Evolutionary conservation across 257 asterid species (phyloP).

Genomic region (Haberlea rhodopensis): DNA sequence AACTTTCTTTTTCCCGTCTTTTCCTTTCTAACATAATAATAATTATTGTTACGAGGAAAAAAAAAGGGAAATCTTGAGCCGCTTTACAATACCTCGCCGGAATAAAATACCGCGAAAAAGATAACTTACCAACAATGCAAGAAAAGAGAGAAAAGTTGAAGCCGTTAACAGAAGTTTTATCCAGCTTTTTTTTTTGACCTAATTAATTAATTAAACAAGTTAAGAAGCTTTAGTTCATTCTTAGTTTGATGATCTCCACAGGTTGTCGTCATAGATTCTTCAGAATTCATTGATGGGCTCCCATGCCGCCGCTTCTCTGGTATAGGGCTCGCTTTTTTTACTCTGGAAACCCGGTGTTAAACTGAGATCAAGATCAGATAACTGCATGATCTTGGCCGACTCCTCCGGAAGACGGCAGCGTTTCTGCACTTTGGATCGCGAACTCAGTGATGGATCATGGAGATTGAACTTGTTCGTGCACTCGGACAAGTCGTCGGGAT

Average conservation of each 20-base stretch:
- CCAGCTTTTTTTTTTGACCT: background rate
- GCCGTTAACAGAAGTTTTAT: conserved; percentile 4
- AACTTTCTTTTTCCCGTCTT: conserved; percentile 50
- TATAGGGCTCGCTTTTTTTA: conserved; percentile 14
- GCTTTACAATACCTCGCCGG: conserved; percentile 42
- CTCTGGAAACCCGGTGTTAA: no score
- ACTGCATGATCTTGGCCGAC: no score
- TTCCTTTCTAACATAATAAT: no score
- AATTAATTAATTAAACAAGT: conserved; percentile 44
- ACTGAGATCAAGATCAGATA: no score
- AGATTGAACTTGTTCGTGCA: conserved; percentile 38
- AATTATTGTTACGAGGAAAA: no score
- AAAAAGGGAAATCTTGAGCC: conserved; percentile 53
- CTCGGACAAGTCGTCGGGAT: conserved; percentile 42
- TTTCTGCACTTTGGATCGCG: conserved; percentile 25
- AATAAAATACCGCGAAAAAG: conserved; percentile 25
- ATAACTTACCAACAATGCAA: conserved; percentile 1
- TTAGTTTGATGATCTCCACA: no score
- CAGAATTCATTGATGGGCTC: conserved; percentile 58
- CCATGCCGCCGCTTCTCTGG: conserved; percentile 39
- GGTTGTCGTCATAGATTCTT: no score
- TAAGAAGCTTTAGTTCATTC: conserved; percentile 50
- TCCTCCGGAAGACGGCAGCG: no score
- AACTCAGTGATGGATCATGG: conserved; percentile 19
- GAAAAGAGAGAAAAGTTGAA: background rate